Percentiles rank a stretch among this genome's conserved stretches.
These are phyloP conservation scores for Haplosporangium sp. DNA, from an alignment of 371 early-diverging fungal genomes.

Conservation along the genomic window DNA sequence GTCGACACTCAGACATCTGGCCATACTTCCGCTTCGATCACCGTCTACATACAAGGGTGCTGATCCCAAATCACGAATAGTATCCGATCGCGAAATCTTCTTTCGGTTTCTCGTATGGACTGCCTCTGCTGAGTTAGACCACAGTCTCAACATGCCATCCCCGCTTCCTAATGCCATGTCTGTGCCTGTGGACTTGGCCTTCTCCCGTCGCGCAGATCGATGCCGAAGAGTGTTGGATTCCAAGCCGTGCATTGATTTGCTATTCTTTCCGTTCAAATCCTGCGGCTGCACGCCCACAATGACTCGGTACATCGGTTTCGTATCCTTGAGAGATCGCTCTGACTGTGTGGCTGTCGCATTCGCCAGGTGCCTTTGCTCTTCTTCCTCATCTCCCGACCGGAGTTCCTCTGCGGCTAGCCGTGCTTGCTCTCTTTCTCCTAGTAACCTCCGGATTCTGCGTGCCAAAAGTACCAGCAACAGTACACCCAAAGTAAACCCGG, in stretches of 20 bases:
- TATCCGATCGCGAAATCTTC: conserved; percentile 16
- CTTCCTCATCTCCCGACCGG: conserved; percentile 29
- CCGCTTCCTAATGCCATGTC: neutral
- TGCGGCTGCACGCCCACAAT: conserved; percentile 39
- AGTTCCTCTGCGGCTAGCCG: conserved; percentile 15
- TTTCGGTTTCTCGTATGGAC: neutral
- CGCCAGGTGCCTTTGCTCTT: conserved; percentile 4
- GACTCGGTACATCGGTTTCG: conserved; percentile 44
- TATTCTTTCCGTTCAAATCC: neutral
- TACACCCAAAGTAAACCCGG: conserved; percentile 34
- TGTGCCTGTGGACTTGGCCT: neutral
- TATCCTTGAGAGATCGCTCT: conserved; percentile 5
- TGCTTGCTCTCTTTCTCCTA: conserved; percentile 16
- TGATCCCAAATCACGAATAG: conserved; percentile 43
- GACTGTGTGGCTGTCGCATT: neutral
- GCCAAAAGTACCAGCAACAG: conserved; percentile 26
- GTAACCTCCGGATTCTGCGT: conserved; percentile 23
- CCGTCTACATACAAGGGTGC: neutral
- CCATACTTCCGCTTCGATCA: neutral
- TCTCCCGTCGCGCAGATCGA: neutral
- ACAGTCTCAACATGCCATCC: neutral
- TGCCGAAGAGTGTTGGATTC: conserved; percentile 10
- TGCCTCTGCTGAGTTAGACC: neutral
- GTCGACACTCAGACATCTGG: neutral
- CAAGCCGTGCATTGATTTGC: neutral